A percentile compares a stretch with the other conserved stretches of the same genome.
These are phyloP conservation scores for Fraxinus platypoda DNA, from an alignment of 305 asterid genomes.

Conservation along the genomic window DNA sequence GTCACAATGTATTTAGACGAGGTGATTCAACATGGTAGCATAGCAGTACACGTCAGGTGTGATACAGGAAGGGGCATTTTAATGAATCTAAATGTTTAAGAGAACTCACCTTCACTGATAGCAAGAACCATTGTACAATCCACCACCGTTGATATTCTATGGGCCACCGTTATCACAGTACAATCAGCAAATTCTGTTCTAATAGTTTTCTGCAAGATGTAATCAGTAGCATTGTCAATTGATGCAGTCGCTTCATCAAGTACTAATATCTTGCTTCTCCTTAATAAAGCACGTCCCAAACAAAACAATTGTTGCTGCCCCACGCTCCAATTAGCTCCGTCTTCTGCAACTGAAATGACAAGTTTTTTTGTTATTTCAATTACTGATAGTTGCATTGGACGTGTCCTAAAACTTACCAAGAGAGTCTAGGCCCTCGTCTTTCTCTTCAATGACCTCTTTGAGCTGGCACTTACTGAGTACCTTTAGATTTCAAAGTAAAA, in stretches of 20 bases:
- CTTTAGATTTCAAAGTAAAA: conserved; percentile 30
- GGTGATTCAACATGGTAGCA: not conserved
- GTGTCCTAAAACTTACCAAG: conserved; percentile 45
- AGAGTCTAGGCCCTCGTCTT: conserved; percentile 69
- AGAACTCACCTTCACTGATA: conserved; percentile 71
- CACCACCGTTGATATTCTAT: conserved; percentile 92
- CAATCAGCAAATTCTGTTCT: conserved; percentile 66
- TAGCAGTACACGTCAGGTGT: not conserved
- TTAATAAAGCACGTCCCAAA: conserved; percentile 79
- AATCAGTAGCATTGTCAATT: conserved; percentile 81
- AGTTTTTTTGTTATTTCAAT: not conserved
- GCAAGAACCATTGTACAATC: conserved; percentile 88
- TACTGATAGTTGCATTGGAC: not conserved
- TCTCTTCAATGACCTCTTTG: conserved; percentile 75
- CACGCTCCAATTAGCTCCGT: conserved; percentile 98
- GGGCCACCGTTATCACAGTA: conserved; percentile 88
- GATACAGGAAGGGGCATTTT: not conserved
- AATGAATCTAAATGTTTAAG: not conserved
- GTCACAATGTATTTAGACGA: not conserved
- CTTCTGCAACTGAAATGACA: conserved; percentile 66
- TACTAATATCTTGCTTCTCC: conserved; percentile 76
- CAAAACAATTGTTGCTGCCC: conserved; percentile 88
- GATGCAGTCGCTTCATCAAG: conserved; percentile 98
- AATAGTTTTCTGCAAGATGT: conserved; percentile 77
- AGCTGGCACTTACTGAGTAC: conserved; percentile 89